phyloP scores from a whole-genome alignment of 805 yeast species.

The Candida nemodendra region DNA sequence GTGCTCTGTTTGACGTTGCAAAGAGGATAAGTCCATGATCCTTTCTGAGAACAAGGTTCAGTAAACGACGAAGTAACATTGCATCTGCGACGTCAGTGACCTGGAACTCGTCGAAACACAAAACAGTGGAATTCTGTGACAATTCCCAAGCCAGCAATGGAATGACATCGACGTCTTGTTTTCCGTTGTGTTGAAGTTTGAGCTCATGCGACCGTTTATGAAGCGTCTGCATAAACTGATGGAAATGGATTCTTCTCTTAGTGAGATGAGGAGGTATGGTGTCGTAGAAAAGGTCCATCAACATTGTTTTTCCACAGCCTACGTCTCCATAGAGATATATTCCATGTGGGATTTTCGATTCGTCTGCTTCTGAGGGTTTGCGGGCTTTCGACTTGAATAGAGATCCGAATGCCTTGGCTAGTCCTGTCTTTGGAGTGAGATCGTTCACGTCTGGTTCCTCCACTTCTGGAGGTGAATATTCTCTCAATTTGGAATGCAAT shows the following conservation, averaged over 20 bases:
- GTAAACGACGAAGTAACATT: slow-evolving; percentile 80
- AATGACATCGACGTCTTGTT: slow-evolving; percentile 70
- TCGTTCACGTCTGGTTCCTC: slow-evolving; percentile 49
- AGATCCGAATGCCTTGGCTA: slow-evolving; percentile 34
- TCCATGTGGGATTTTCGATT: slow-evolving; percentile 62
- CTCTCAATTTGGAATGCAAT: slow-evolving; percentile 52
- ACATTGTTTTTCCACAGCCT: slow-evolving; percentile 98
- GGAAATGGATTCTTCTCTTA: slow-evolving; percentile 86
- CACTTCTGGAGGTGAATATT: slow-evolving; percentile 64
- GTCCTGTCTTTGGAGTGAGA: slow-evolving; percentile 49
- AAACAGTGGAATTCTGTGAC: slow-evolving; percentile 68
- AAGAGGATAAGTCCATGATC: slow-evolving; percentile 83
- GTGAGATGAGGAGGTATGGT: slow-evolving; percentile 78
- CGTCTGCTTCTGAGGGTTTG: slow-evolving; percentile 10
- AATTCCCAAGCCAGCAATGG: slow-evolving; percentile 83
- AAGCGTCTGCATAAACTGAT: slow-evolving; percentile 92
- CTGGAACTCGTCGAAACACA: slow-evolving; percentile 97
- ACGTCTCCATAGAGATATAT: slow-evolving; percentile 95
- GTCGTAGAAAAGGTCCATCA: slow-evolving; percentile 90
- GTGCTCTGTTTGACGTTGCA: slow-evolving; percentile 94
- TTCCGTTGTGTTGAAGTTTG: slow-evolving; percentile 60
- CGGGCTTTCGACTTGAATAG: slow-evolving; percentile 26
- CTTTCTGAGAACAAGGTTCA: slow-evolving; percentile 63
- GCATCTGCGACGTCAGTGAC: slow-evolving; percentile 99
- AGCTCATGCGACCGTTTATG: slow-evolving; percentile 86